Conservation (phyloP, 2,329 filamentous ascomycete species). For the Cryphonectria parasitica region DNA sequence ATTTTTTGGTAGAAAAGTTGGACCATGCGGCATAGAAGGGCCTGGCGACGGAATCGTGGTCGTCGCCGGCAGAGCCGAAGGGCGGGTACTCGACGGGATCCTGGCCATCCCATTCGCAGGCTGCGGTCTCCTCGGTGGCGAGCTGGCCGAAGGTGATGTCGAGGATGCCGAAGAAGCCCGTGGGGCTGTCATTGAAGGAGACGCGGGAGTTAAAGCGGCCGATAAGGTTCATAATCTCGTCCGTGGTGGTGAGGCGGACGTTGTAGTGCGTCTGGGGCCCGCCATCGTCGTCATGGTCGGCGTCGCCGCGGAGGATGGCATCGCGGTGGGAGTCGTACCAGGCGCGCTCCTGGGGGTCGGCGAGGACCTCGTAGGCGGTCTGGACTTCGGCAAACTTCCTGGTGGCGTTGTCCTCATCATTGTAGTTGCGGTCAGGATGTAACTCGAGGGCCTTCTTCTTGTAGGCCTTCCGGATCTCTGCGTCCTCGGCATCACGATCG, state of each 20-base stretch:
- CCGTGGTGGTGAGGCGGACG: slow-evolving; percentile 76
- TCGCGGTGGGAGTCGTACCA: slow-evolving; percentile 98
- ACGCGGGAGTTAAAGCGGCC: slow-evolving; percentile 78
- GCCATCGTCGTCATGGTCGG: slow-evolving; percentile 45
- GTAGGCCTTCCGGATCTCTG: slow-evolving; percentile 96
- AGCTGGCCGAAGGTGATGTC: slow-evolving; percentile 79
- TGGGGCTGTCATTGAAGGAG: slow-evolving; percentile 77
- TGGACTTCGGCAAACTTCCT: slow-evolving; percentile 88
- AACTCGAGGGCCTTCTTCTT: slow-evolving; percentile 87
- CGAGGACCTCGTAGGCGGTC: slow-evolving; percentile 92
- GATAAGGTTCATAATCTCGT: slow-evolving; percentile 79
- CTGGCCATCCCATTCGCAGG: slow-evolving; percentile 69
- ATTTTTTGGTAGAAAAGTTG: slow-evolving; percentile 81
- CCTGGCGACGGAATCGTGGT: slow-evolving; percentile 76
- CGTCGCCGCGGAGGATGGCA: slow-evolving; percentile 74
- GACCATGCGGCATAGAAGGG: slow-evolving; percentile 83
- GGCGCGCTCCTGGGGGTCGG: slow-evolving; percentile 90
- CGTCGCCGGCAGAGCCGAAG: slow-evolving; percentile 78
- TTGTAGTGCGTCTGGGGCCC: slow-evolving; percentile 49
- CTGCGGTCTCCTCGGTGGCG: slow-evolving; percentile 77
- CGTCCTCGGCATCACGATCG: slow-evolving; percentile 72
- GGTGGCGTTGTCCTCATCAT: slow-evolving; percentile 82
- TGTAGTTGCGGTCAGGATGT: slow-evolving; percentile 92
- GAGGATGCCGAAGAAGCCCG: slow-evolving; percentile 84
- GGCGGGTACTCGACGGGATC: slow-evolving; percentile 72